phyloP scores from a whole-genome alignment of 306 rosid species.

The Parietaria judaica region DNA sequence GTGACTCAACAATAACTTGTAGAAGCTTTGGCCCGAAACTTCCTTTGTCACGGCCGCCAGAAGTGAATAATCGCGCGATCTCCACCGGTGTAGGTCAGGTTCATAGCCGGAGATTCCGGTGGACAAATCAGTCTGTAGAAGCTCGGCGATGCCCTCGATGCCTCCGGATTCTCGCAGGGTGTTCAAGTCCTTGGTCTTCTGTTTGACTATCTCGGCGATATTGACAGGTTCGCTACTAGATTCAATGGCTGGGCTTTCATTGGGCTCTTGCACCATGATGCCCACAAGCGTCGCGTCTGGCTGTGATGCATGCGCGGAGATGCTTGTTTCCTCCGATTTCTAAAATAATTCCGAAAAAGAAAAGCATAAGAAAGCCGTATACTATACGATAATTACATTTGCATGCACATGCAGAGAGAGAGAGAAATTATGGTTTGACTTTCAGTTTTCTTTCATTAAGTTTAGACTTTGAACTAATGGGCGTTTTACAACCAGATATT shows the following conservation, averaged over 20 bases:
- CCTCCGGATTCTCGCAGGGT: conserved; percentile 16
- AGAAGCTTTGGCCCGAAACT: neutral
- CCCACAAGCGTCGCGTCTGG: neutral
- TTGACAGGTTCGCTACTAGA: neutral
- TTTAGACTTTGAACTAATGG: no score
- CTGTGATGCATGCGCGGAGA: neutral
- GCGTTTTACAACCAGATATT: no score
- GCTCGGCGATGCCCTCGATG: conserved; percentile 11
- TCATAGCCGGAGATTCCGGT: conserved; percentile 3
- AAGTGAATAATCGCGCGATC: neutral
- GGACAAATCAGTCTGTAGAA: conserved; percentile 8
- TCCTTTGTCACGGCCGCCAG: neutral
- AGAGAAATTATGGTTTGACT: no score
- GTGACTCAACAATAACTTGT: neutral
- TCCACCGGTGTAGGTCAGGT: neutral
- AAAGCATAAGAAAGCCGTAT: neutral
- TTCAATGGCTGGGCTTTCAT: neutral
- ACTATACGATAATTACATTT: no score
- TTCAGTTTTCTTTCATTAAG: no score
- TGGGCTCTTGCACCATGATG: neutral
- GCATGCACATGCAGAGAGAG: no score
- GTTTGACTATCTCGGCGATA: neutral
- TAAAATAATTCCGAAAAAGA: neutral
- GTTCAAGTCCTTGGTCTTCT: neutral
- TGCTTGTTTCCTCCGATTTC: neutral